A percentile compares a stretch with the other conserved stretches of the same genome.
Evolutionary conservation across 306 rosid species (phyloP).

Genomic region (Dryas alaskensis): DNA sequence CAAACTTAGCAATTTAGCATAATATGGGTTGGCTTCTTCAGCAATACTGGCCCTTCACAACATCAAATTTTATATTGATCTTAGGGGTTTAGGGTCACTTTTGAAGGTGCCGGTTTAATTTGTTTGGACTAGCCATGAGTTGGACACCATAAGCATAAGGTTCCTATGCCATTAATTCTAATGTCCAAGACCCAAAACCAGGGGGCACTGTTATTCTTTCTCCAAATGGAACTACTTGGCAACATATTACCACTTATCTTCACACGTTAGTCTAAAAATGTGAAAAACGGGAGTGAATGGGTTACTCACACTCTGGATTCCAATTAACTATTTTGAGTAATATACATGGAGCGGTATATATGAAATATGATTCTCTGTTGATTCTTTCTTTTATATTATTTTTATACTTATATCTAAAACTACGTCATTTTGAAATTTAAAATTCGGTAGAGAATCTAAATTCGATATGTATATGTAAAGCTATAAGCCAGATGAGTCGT

Average conservation of each 20-base stretch:
- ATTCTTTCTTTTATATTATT: no score
- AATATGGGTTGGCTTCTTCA: constrained; percentile 14
- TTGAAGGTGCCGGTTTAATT: constrained; percentile 24
- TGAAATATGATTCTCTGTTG: no score
- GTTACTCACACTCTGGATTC: background rate
- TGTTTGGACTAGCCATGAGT: constrained; percentile 34
- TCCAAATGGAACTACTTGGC: constrained; percentile 4
- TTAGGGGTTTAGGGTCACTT: constrained; percentile 13
- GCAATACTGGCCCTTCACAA: background rate
- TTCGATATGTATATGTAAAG: no score
- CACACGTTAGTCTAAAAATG: background rate
- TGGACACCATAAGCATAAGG: constrained; percentile 35
- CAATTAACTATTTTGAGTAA: background rate
- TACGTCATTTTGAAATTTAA: no score
- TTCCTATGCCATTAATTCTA: constrained; percentile 19
- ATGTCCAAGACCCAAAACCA: background rate
- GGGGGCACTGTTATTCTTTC: constrained; percentile 7
- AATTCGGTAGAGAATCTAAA: no score
- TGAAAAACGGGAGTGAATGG: no score
- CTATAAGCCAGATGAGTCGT: no score
- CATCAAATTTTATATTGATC: background rate
- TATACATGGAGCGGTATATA: background rate
- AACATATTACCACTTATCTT: background rate
- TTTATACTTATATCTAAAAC: no score
- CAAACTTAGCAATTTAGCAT: constrained; percentile 6